Conservation (phyloP, 1,139 yeast species). For the Diutina pseudorugosa region DNA sequence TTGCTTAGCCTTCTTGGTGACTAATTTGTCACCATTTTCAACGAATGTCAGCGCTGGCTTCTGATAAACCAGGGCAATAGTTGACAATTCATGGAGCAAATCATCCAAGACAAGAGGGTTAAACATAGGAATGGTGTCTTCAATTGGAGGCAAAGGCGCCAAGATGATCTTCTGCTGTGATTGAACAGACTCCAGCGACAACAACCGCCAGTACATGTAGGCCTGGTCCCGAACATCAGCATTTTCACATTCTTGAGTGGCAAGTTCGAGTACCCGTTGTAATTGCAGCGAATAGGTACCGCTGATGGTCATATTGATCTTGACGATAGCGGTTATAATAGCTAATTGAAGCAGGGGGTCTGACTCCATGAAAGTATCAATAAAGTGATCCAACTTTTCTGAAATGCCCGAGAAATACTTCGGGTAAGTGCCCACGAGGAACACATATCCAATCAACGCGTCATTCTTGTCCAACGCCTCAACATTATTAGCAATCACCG, state of each 20-base stretch:
- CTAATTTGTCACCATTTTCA: constrained; percentile 25
- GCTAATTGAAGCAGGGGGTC: constrained; percentile 68
- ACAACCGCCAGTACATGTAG: constrained; percentile 84
- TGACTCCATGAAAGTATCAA: constrained; percentile 57
- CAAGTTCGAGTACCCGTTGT: constrained; percentile 62
- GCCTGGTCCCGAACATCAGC: constrained; percentile 94
- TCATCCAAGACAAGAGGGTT: constrained; percentile 58
- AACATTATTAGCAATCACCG: constrained; percentile 50
- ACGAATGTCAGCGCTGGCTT: constrained; percentile 67
- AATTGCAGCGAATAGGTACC: constrained; percentile 30
- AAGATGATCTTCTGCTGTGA: constrained; percentile 40
- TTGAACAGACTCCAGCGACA: constrained; percentile 37
- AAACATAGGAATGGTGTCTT: constrained; percentile 59
- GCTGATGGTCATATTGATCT: constrained; percentile 40
- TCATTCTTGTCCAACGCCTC: constrained; percentile 51
- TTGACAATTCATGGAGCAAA: constrained; percentile 64
- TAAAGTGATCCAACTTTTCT: constrained; percentile 34
- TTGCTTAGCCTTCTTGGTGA: constrained; percentile 11
- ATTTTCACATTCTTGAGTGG: constrained; percentile 74
- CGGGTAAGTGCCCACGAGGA: constrained; percentile 87
- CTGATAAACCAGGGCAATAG: constrained; percentile 82
- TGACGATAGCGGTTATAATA: constrained; percentile 68
- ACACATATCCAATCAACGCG: constrained; percentile 65
- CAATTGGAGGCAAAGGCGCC: constrained; percentile 57
- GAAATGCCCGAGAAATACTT: constrained; percentile 48